Percentiles rank a stretch among this genome's conserved stretches.
phyloP scores from a whole-genome alignment of 1,284 basidiomycete species.

The Wolfiporia cocos region DNA sequence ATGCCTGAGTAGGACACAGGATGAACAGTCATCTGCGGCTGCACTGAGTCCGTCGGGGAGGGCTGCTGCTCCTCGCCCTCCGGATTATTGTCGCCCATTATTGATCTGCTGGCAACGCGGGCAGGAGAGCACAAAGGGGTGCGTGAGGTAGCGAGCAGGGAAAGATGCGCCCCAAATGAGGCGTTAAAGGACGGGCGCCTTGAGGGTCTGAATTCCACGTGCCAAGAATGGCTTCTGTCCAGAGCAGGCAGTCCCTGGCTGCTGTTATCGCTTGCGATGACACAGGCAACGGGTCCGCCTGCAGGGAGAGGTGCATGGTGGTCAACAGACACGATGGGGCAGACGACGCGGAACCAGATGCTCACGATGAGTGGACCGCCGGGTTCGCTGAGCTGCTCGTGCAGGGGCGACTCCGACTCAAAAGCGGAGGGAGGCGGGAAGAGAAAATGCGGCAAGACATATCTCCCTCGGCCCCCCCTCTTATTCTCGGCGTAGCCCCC shows the following conservation, averaged over 20 bases:
- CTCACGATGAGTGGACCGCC: constrained; percentile 7
- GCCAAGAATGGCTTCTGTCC: constrained; percentile 12
- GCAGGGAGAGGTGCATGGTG: too few relatives aligned
- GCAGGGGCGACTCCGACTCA: constrained; percentile 24
- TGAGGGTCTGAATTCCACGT: constrained; percentile 14
- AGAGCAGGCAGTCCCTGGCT: constrained; percentile 8
- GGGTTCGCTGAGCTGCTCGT: constrained; percentile 22
- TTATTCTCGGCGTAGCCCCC: not conserved
- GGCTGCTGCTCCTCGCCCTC: constrained; percentile 34
- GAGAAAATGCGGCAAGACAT: constrained; percentile 15
- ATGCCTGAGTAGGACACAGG: constrained; percentile 45
- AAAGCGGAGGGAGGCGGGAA: constrained; percentile 22
- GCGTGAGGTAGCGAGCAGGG: constrained; percentile 8
- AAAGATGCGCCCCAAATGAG: constrained; percentile 19
- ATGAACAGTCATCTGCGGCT: constrained; percentile 45
- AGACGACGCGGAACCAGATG: constrained; percentile 6
- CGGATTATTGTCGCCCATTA: constrained; percentile 28
- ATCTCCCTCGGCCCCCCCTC: not conserved
- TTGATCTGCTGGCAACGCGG: constrained; percentile 10
- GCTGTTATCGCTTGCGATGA: constrained; percentile 8
- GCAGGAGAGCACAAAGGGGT: not conserved
- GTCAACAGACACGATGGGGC: too few relatives aligned
- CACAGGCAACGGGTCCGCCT: constrained; percentile 5
- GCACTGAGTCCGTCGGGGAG: constrained; percentile 33
- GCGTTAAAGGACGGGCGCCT: constrained; percentile 12